Base-by-base conservation (phyloP, 2,329 filamentous ascomycete species). In the Aspergillus phoenicis region DNA sequence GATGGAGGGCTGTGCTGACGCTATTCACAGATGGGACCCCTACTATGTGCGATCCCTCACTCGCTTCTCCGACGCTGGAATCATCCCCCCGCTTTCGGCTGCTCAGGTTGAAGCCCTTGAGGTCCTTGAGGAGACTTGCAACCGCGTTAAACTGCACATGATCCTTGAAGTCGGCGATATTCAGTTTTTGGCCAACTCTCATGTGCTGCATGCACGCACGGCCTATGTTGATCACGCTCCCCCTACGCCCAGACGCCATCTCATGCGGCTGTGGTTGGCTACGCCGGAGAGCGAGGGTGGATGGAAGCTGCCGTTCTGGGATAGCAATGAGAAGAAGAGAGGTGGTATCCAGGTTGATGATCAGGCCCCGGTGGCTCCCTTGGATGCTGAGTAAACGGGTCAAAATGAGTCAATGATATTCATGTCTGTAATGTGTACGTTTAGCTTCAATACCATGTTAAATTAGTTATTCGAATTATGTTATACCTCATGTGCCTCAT, bases 331-430 rank as follows among this genome's bases (percentile, higher is more conserved):
- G 83, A 91, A 91, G 85, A 96, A 96, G 85, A 84, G 93, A 17
- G 91, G 91, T 7, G 93, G 92, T 0, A 91, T 96, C 66, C 93
- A 96, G 79, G 92, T 97, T 2, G 86, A 96, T 75, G 86, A 96
- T 74, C 90, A 84, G 26, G 81, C 89, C 8, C 92, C 92, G 1
- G 85, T 88, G 54, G 90, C 89, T 53, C 89, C 90, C 7, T 80
- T 93, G 57, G 91, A 94, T 80, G 91, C 90, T 0, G 91, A 94
- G 76, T 94, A 85, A 71, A 24, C 1, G 33, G 20, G 47, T 30
- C 22, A 6, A 13, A 6, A 36, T 1, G 33, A 13, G 15, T 11
- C 17, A 33, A 24, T 15, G 47, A 22, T 47, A 39, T 28, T 63
- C 20, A 28, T 49, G 53, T 62, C 36, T 49, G 47, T 36, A 36